A percentile compares a stretch with the other conserved stretches of the same genome.
phyloP scores from a whole-genome alignment of 106 monocot genomes.

The Dactylorhiza incarnata region DNA sequence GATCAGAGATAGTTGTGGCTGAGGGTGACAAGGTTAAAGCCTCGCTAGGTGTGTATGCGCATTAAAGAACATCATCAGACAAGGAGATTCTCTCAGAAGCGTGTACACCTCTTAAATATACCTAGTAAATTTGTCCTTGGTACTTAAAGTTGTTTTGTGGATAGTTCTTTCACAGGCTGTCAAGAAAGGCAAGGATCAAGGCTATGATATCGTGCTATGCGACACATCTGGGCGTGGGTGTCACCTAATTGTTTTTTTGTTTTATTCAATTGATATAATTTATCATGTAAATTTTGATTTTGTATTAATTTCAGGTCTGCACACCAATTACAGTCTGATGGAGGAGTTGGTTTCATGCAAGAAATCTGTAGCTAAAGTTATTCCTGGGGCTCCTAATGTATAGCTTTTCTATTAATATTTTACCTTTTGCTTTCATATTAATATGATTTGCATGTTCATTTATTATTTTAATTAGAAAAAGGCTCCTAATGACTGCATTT shows the following conservation, averaged over 20 bases:
- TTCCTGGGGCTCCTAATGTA: slow-evolving; percentile 93
- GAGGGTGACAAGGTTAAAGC: slow-evolving; percentile 70
- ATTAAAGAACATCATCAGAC: background rate
- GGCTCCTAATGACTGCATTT: background rate
- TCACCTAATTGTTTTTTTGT: slow-evolving; percentile 5
- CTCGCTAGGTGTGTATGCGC: slow-evolving; percentile 41
- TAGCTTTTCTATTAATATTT: slow-evolving; percentile 8
- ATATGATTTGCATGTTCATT: background rate
- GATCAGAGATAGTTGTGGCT: slow-evolving; percentile 76
- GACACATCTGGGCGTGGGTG: slow-evolving; percentile 97
- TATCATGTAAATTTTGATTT: background rate
- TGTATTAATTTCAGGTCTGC: slow-evolving; percentile 50
- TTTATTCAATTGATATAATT: background rate
- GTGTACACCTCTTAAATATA: background rate
- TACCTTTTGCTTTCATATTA: background rate
- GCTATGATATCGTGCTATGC: slow-evolving; percentile 83
- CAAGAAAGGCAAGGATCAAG: slow-evolving; percentile 73
- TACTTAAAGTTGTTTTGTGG: slow-evolving; percentile 23
- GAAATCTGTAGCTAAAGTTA: slow-evolving; percentile 76
- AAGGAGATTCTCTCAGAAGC: background rate
- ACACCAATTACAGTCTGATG: slow-evolving; percentile 93
- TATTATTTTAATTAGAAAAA: background rate
- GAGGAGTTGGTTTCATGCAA: slow-evolving; percentile 93
- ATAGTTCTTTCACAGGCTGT: slow-evolving; percentile 96
- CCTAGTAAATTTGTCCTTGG: background rate